Conservation (phyloP, 2,329 filamentous ascomycete species). For the Zasmidium cellare region DNA sequence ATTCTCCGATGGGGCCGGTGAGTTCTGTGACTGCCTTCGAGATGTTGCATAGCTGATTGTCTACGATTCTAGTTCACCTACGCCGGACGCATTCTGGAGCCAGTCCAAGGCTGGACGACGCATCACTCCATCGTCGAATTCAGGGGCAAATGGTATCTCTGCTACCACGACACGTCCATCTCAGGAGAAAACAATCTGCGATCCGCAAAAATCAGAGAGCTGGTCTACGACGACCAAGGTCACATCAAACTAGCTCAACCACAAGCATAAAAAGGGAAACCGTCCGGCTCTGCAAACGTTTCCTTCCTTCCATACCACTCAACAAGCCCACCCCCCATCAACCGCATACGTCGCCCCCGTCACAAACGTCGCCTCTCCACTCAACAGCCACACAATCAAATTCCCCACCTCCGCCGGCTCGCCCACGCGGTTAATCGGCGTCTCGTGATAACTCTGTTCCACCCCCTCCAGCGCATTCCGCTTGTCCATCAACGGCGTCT, state of each 20-base stretch:
- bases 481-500: conserved; percentile 31
- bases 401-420: conserved; percentile 26
- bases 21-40: background rate
- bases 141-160: conserved; percentile 69
- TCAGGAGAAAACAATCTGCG: conserved; percentile 69
- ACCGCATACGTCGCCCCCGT: conserved; percentile 50
- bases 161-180: conserved; percentile 73
- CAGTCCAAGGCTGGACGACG: conserved; percentile 78
- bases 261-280: conserved; percentile 14
- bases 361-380: conserved; percentile 48
- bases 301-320: too few species aligned
- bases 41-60: background rate
- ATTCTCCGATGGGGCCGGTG: conserved; percentile 63
- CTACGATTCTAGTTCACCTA: conserved; percentile 61
- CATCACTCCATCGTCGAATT: conserved; percentile 79
- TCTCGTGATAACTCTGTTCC: conserved; percentile 20
- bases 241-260: conserved; percentile 51
- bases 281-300: too few species aligned
- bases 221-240: conserved; percentile 68
- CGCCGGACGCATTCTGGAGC: conserved; percentile 69
- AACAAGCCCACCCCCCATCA: conserved; percentile 44
- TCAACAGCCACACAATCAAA: conserved; percentile 50
- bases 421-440: conserved; percentile 27
- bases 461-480: conserved; percentile 31
- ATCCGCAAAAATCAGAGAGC: conserved; percentile 73